Conservation (phyloP, 2,329 filamentous ascomycete species). For the Plenodomus tracheiphilus region DNA sequence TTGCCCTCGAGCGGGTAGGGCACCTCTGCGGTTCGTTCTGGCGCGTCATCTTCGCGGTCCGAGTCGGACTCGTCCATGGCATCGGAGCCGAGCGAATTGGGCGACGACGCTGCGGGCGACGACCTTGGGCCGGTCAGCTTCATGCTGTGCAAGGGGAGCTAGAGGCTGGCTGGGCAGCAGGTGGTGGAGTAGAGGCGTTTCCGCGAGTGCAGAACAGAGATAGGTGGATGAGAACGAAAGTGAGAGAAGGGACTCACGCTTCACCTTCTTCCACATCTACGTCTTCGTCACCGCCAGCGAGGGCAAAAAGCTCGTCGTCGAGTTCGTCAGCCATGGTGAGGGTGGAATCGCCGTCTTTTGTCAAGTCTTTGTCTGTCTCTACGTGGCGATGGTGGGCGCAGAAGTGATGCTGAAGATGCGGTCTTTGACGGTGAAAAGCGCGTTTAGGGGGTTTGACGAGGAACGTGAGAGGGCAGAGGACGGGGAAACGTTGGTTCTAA, state of each 20-base stretch:
- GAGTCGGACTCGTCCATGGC: slow-evolving; percentile 83
- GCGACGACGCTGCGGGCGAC: slow-evolving; percentile 65
- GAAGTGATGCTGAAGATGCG: slow-evolving; percentile 9
- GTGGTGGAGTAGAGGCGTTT: slow-evolving; percentile 16
- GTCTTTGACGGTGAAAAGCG: slow-evolving; percentile 13
- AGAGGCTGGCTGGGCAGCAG: slow-evolving; percentile 1
- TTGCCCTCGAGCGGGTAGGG: slow-evolving; percentile 86
- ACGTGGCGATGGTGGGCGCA: slow-evolving; percentile 3
- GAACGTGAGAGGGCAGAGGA: slow-evolving; percentile 20
- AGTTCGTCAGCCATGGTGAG: slow-evolving; percentile 67
- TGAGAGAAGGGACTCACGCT: slow-evolving; percentile 64
- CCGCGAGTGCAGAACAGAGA: slow-evolving; percentile 4
- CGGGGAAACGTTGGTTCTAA: slow-evolving; percentile 21
- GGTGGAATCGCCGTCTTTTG: slow-evolving; percentile 4
- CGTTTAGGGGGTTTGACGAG: slow-evolving; percentile 19
- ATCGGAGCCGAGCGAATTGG: slow-evolving; percentile 74
- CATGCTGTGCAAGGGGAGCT: slow-evolving; percentile 17
- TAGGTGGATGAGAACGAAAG: slow-evolving; percentile 6
- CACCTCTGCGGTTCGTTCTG: slow-evolving; percentile 63
- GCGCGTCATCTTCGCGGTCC: slow-evolving; percentile 44
- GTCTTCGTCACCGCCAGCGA: slow-evolving; percentile 73
- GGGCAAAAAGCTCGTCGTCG: slow-evolving; percentile 89
- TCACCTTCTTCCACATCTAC: slow-evolving; percentile 75
- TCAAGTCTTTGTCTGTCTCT: neutral
- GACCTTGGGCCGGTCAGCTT: slow-evolving; percentile 59